phyloP scores from a whole-genome alignment of 2,329 filamentous ascomycete genomes.

The Fusarium goolgardi region DNA sequence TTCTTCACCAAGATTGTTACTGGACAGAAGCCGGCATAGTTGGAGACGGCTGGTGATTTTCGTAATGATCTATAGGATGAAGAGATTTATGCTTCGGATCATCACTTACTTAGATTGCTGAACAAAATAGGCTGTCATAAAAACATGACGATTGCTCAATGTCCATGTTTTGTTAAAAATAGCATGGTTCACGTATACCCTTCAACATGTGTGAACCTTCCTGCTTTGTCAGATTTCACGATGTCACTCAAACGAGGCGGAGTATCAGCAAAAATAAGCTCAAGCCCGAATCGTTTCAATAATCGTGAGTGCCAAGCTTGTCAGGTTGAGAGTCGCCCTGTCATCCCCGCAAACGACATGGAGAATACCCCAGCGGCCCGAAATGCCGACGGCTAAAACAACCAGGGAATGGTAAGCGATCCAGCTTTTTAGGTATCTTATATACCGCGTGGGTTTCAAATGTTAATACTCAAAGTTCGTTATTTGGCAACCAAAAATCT shows the following conservation, averaged over 20 bases:
- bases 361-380: constrained; percentile 22
- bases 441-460: neutral
- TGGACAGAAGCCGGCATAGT: constrained; percentile 9
- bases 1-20: constrained; percentile 8
- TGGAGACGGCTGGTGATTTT: neutral
- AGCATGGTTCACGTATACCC: neutral
- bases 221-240: neutral
- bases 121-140: neutral
- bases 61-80: neutral
- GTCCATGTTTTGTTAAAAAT: neutral
- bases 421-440: constrained; percentile 1
- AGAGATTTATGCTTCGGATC: rapidly evolving
- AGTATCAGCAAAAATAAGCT: neutral
- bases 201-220: neutral
- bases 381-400: constrained; percentile 36
- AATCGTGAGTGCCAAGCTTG: constrained; percentile 21
- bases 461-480: neutral
- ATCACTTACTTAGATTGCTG: neutral
- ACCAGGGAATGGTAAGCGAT: neutral
- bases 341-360: constrained; percentile 9
- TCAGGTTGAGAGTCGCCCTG: constrained; percentile 8
- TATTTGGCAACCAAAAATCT: rapidly evolving
- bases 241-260: neutral
- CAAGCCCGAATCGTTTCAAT: neutral
- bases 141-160: neutral